Percentiles rank a stretch among this genome's conserved stretches.
Evolutionary conservation across 2,329 filamentous ascomycete species (phyloP).

Genomic region (Claviceps monticola): DNA sequence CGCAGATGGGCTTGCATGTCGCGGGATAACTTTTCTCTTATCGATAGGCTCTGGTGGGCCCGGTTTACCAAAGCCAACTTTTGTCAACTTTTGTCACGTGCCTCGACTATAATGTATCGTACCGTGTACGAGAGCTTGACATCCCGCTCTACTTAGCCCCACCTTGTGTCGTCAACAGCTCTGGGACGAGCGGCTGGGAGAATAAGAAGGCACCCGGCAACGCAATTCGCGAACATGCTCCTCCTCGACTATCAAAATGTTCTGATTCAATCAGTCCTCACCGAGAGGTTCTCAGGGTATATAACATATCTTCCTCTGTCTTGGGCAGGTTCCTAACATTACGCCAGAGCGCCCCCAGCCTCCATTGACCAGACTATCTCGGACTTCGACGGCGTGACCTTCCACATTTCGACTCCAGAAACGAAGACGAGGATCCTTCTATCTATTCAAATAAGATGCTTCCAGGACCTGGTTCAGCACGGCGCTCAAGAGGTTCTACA

Average conservation of each 20-base stretch:
- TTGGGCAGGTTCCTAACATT: slow-evolving; percentile 20
- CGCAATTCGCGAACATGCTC: slow-evolving; percentile 48
- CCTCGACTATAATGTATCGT: neutral
- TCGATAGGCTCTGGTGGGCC: slow-evolving; percentile 16
- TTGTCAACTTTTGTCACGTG: slow-evolving; percentile 23
- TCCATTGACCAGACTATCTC: slow-evolving; percentile 97
- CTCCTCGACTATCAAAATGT: slow-evolving; percentile 99
- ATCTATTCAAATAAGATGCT: slow-evolving; percentile 92
- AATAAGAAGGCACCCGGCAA: slow-evolving; percentile 8
- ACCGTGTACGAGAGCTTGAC: slow-evolving; percentile 10
- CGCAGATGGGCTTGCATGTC: neutral
- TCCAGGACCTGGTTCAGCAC: slow-evolving; percentile 79
- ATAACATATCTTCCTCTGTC: neutral
- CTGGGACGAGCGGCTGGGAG: slow-evolving; percentile 14
- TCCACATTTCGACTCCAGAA: slow-evolving; percentile 95
- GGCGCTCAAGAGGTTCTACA: slow-evolving; percentile 84
- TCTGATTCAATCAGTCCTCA: slow-evolving; percentile 89
- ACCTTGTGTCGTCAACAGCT: slow-evolving; percentile 27
- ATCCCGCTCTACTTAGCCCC: slow-evolving; percentile 22
- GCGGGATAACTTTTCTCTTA: slow-evolving; percentile 25
- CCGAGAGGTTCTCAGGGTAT: slow-evolving; percentile 84
- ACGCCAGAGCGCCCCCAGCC: slow-evolving; percentile 58
- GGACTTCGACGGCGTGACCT: slow-evolving; percentile 97
- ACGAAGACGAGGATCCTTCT: slow-evolving; percentile 87
- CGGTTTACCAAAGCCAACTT: neutral